Conservation (phyloP, 345 rosid genomes). For the Barbarea vulgaris region DNA sequence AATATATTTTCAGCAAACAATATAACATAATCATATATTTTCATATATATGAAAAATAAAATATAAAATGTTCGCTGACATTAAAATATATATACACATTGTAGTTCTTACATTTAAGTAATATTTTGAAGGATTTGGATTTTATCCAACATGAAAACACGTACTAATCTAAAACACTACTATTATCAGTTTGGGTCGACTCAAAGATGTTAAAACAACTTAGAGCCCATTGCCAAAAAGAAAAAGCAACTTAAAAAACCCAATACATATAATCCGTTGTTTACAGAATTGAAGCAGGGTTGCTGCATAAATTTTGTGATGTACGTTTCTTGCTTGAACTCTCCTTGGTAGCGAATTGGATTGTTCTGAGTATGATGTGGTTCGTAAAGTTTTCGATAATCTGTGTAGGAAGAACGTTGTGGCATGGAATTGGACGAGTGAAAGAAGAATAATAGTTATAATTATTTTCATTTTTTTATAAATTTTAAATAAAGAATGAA, state of each 20-base stretch:
- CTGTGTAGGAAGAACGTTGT: conserved; percentile 75
- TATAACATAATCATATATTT: neutral
- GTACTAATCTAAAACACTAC: too few species aligned
- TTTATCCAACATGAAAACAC: neutral
- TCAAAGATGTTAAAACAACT: neutral
- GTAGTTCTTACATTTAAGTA: neutral
- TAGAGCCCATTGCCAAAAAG: neutral
- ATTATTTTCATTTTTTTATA: too few species aligned
- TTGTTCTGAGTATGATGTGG: conserved; percentile 51
- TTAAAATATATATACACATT: too few species aligned
- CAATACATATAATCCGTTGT: conserved; percentile 45
- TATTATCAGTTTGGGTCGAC: neutral
- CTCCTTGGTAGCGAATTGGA: conserved; percentile 27
- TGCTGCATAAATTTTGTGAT: conserved; percentile 69
- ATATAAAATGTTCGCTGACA: too few species aligned
- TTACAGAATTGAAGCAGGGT: conserved; percentile 64
- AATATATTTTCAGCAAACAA: neutral
- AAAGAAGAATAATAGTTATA: too few species aligned
- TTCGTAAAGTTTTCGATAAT: conserved; percentile 56
- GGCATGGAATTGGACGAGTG: conserved; percentile 56
- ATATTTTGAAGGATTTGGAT: neutral
- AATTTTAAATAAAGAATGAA: too few species aligned
- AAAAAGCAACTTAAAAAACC: neutral
- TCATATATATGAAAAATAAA: too few species aligned
- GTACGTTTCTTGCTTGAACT: conserved; percentile 61